These are phyloP conservation scores for Candolleomyces aberdarensis DNA, from an alignment of 768 basidiomycete genomes.

Conservation along the genomic window DNA sequence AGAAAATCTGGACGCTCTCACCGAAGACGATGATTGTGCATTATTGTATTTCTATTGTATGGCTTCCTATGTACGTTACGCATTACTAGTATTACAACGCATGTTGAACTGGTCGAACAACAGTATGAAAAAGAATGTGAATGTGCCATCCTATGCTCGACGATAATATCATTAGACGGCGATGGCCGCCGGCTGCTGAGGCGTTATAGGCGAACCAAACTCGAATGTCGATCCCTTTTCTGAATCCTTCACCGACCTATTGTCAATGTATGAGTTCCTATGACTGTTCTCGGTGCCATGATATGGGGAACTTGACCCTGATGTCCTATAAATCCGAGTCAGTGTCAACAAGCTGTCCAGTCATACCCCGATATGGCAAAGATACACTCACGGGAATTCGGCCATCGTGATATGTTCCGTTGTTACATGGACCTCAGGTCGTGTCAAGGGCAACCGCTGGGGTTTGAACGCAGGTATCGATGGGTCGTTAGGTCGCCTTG, in stretches of 20 bases:
- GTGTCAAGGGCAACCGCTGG: conserved; percentile 29
- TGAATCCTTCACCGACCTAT: conserved; percentile 11
- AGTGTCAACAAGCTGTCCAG: neutral
- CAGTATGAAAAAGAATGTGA: neutral
- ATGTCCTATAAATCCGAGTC: conserved; percentile 7
- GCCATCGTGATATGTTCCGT: conserved; percentile 61
- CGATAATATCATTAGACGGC: too few species aligned
- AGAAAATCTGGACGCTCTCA: conserved; percentile 70
- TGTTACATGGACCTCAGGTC: conserved; percentile 53
- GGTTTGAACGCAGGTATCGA: conserved; percentile 19
- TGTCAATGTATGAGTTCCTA: conserved; percentile 12
- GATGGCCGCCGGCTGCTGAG: too few species aligned
- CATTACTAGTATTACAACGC: neutral
- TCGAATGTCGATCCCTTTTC: conserved; percentile 11
- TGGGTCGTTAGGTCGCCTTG: conserved; percentile 26
- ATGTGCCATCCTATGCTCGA: too few species aligned
- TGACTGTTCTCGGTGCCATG: conserved; percentile 12
- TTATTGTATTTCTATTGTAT: conserved; percentile 7
- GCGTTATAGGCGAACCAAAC: conserved; percentile 4
- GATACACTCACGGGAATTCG: conserved; percentile 44
- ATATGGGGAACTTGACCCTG: conserved; percentile 21
- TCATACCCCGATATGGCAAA: neutral
- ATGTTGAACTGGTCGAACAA: neutral
- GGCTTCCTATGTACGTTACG: neutral
- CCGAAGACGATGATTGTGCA: conserved; percentile 47